Evolutionary conservation across 1,139 yeast genomes (phyloP).

Genomic region (Hyphopichia pseudoburtonii): DNA sequence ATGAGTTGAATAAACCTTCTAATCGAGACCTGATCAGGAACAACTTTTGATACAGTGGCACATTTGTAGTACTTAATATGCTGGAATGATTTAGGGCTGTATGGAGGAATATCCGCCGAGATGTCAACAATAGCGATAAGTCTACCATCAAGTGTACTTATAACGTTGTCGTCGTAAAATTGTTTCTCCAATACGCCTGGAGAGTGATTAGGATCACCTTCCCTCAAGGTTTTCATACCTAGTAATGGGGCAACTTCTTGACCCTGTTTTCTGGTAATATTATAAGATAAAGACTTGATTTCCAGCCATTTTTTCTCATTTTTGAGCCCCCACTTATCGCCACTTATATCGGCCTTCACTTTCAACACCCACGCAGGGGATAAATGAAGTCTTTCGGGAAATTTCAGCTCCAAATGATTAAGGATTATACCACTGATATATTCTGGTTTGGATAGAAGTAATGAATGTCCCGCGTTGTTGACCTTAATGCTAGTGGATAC

Average conservation of each 20-base stretch:
- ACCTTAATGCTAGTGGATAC: slow-evolving; percentile 40
- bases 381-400: slow-evolving; percentile 48
- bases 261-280: slow-evolving; percentile 35
- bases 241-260: slow-evolving; percentile 49
- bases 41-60: slow-evolving; percentile 77
- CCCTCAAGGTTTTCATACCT: slow-evolving; percentile 76
- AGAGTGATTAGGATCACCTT: slow-evolving; percentile 61
- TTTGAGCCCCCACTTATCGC: slow-evolving; percentile 78
- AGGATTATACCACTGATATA: slow-evolving; percentile 61
- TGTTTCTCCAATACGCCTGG: slow-evolving; percentile 52
- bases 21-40: slow-evolving; percentile 65
- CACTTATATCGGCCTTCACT: slow-evolving; percentile 59
- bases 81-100: slow-evolving; percentile 58
- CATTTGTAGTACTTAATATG: slow-evolving; percentile 63
- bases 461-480: slow-evolving; percentile 64
- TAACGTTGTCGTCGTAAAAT: slow-evolving; percentile 38
- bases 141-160: slow-evolving; percentile 28
- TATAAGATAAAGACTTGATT: slow-evolving; percentile 50
- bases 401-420: slow-evolving; percentile 53
- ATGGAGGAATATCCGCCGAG: slow-evolving; percentile 75
- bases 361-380: slow-evolving; percentile 66
- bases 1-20: slow-evolving; percentile 55
- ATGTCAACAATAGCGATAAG: slow-evolving; percentile 67
- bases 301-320: slow-evolving; percentile 72
- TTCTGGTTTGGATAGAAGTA: slow-evolving; percentile 65